Evolutionary conservation across 1,284 basidiomycete genomes (phyloP).

Genomic region (Singerocomus inundabilis): DNA sequence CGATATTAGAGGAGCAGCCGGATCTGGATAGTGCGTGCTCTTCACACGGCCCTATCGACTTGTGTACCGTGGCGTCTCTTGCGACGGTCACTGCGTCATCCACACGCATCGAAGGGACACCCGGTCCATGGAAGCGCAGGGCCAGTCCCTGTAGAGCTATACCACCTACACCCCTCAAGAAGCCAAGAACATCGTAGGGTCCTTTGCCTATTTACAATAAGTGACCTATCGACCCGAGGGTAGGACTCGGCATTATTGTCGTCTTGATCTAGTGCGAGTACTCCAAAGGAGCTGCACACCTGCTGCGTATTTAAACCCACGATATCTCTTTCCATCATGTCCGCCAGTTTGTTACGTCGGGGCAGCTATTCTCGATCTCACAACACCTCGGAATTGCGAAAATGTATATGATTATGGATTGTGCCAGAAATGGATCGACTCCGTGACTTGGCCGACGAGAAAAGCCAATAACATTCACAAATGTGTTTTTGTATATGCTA

Average conservation of each 20-base stretch:
- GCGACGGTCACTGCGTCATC: neutral
- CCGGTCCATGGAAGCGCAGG: conserved; percentile 25
- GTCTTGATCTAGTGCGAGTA: neutral
- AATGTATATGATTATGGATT: conserved; percentile 1
- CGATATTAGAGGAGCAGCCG: neutral
- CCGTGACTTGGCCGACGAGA: too few species aligned
- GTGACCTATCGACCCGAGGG: neutral
- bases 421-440: neutral
- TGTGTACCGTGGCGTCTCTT: neutral
- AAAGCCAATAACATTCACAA: neutral
- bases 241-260: neutral
- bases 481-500: neutral
- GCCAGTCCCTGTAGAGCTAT: neutral
- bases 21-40: neutral
- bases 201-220: neutral
- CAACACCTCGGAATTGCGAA: too few species aligned
- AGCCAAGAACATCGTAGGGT: conserved; percentile 15
- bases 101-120: neutral
- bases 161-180: conserved; percentile 23
- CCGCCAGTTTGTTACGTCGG: neutral
- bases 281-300: neutral
- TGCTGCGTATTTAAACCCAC: neutral
- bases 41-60: neutral
- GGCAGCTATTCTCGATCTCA: neutral
- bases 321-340: neutral